These are phyloP conservation scores for Trapa bicornis DNA, from an alignment of 345 rosid genomes.

Conservation along the genomic window DNA sequence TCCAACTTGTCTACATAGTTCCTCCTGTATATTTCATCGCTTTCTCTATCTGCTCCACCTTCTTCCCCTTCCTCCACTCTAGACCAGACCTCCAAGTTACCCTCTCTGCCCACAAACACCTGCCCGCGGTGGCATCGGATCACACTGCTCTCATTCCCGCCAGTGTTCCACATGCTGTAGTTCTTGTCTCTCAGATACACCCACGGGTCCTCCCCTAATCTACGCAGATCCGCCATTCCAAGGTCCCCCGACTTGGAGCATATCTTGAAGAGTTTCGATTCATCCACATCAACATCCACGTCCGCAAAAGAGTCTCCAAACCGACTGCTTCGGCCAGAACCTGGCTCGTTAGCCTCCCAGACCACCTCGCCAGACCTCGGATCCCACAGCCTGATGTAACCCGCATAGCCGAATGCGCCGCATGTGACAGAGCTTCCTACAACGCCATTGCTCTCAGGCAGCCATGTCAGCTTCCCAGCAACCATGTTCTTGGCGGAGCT, in stretches of 20 bases:
- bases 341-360: slow-evolving; percentile 93
- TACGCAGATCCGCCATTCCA: slow-evolving; percentile 74
- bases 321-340: slow-evolving; percentile 80
- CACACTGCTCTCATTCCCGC: slow-evolving; percentile 19
- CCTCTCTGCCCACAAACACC: slow-evolving; percentile 70
- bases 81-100: slow-evolving; percentile 82
- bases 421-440: slow-evolving; percentile 42
- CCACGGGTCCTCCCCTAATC: slow-evolving; percentile 57
- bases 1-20: slow-evolving; percentile 63
- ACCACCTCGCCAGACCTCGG: slow-evolving; percentile 45
- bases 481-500: slow-evolving; percentile 47
- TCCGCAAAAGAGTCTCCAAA: slow-evolving; percentile 85
- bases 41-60: slow-evolving; percentile 8
- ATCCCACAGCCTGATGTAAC: slow-evolving; percentile 82
- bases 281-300: slow-evolving; percentile 49
- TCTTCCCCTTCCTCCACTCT: slow-evolving; percentile 18
- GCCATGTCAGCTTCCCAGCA: slow-evolving; percentile 59
- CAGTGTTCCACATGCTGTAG: slow-evolving; percentile 29
- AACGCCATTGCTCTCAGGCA: slow-evolving; percentile 32
- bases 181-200: slow-evolving; percentile 52
- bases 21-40: slow-evolving; percentile 33
- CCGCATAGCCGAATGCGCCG: slow-evolving; percentile 82
- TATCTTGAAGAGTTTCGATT: slow-evolving; percentile 44
- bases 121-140: slow-evolving; percentile 59
- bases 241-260: slow-evolving; percentile 86